These are phyloP conservation scores for Chlorophyllum brunneum DNA, from an alignment of 768 basidiomycete genomes.

Conservation along the genomic window DNA sequence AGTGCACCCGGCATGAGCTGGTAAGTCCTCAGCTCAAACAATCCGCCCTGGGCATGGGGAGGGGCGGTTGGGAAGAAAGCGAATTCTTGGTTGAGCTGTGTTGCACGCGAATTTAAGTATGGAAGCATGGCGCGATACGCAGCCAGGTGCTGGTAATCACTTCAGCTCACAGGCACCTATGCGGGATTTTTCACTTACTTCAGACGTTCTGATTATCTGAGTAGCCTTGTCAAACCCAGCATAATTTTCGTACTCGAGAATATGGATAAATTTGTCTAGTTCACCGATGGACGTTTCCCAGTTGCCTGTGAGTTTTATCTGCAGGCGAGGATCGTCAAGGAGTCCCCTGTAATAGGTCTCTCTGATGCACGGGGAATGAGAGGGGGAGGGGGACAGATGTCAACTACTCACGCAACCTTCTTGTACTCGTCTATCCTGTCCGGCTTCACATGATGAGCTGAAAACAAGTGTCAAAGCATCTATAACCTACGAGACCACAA, in stretches of 20 bases:
- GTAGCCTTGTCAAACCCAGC: slow-evolving; percentile 81
- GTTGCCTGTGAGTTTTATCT: slow-evolving; percentile 87
- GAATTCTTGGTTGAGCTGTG: slow-evolving; percentile 89
- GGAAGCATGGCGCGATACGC: slow-evolving; percentile 77
- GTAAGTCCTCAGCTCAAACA: slow-evolving; percentile 93
- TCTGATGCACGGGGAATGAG: slow-evolving; percentile 32
- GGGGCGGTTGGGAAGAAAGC: slow-evolving; percentile 92
- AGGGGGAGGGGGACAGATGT: slow-evolving; percentile 1
- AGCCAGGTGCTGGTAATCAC: slow-evolving; percentile 48
- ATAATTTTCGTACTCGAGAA: slow-evolving; percentile 94
- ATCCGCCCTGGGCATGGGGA: slow-evolving; percentile 80
- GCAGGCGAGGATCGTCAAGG: slow-evolving; percentile 64
- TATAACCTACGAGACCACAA: background rate
- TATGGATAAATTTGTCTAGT: slow-evolving; percentile 77
- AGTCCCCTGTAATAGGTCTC: slow-evolving; percentile 83
- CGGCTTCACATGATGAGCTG: slow-evolving; percentile 87
- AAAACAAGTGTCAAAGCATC: slow-evolving; percentile 14
- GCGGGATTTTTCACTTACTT: slow-evolving; percentile 40
- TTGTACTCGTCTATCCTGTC: slow-evolving; percentile 81
- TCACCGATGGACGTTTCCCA: slow-evolving; percentile 93
- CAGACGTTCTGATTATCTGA: slow-evolving; percentile 55
- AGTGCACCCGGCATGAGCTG: slow-evolving; percentile 84
- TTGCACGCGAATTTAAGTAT: slow-evolving; percentile 63
- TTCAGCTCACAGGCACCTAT: background rate
- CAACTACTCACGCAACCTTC: slow-evolving; percentile 67